Base-by-base conservation (phyloP, 768 basidiomycete genomes). In the Cystobasidium ongulense region DNA sequence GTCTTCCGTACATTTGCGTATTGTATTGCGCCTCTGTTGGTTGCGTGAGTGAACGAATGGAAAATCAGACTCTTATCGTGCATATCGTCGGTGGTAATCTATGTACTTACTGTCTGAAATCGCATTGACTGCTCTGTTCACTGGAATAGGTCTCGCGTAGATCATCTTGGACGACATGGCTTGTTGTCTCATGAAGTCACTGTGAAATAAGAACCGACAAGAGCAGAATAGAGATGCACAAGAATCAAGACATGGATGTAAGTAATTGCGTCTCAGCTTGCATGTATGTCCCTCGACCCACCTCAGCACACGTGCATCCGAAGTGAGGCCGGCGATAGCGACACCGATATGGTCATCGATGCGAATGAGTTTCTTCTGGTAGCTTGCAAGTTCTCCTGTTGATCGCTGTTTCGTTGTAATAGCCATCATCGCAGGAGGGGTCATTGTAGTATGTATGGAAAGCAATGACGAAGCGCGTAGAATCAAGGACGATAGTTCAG, bases 271-370 rank as follows among this genome's bases (percentile, higher is more conserved):
- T 81, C 43, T 13, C n/a, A 46, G 13, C 43, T n/a, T 46, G 43
- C 85, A 74, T 76, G 93, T 13, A n/a, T 13, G 13, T 13, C 57
- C 25, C 15, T 17, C 21, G 36, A 50, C 65, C 18, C 43, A 67
- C 94, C 92, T 95, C 78, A 99, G 82, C 1, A 98, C 96, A 81
- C 96, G 90, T 53, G 96, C 96, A 84, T 99, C 96, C 57, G 91
- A 93, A 10, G 96, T 99, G 75, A 99, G 84, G n/a, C 96, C 96
- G 63, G 96, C 96, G 81, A 99, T 98, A 62, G 94, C 95, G 79
- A 99, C 92, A n/a, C 96, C 96, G 78, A 96, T 88, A 83, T 99
- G 96, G 82, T 98, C 93, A 80, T 99, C 96, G 88, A 99, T 95
- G 80, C 93, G 86, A 82, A 95, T 96, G 89, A 98, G 90, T 86